phyloP scores from a whole-genome alignment of 352 stramenopile genomes.

The Pythium periplocum region DNA sequence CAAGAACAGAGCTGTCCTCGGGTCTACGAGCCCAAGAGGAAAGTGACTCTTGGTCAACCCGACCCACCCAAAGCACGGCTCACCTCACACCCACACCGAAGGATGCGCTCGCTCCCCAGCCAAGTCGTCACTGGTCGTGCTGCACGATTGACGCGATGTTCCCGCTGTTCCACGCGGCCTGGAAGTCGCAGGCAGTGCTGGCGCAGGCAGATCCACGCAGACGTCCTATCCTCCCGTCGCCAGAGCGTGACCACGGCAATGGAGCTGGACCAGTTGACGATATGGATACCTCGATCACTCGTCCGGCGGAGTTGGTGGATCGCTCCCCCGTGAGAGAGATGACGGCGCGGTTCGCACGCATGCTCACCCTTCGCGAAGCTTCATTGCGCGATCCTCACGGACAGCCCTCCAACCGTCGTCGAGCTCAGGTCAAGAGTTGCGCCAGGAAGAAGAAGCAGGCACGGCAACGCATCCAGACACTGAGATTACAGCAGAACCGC shows the following conservation, averaged over 20 bases:
- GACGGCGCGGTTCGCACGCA: conserved; percentile 31
- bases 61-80: no score
- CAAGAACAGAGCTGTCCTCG: no score
- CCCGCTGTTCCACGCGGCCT: conserved; percentile 3
- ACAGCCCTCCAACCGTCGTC: not conserved
- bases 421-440: conserved; percentile 25
- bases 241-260: not conserved
- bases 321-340: conserved; percentile 9
- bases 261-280: not conserved
- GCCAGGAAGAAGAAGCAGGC: conserved; percentile 15
- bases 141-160: not conserved
- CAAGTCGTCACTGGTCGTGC: no score
- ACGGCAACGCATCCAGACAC: conserved; percentile 1
- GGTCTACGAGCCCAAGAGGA: no score
- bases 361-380: conserved; percentile 23
- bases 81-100: no score
- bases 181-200: not conserved
- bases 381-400: not conserved
- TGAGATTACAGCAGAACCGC: not conserved
- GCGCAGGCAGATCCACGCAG: no score
- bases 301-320: no score
- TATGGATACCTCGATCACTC: not conserved
- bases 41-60: no score
- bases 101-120: no score
- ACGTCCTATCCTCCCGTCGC: not conserved